Evolutionary conservation across 352 stramenopile genomes (phyloP), one percentile per base, ranked within the genome.

Genomic region (Globisporangium mamillatum): DNA sequence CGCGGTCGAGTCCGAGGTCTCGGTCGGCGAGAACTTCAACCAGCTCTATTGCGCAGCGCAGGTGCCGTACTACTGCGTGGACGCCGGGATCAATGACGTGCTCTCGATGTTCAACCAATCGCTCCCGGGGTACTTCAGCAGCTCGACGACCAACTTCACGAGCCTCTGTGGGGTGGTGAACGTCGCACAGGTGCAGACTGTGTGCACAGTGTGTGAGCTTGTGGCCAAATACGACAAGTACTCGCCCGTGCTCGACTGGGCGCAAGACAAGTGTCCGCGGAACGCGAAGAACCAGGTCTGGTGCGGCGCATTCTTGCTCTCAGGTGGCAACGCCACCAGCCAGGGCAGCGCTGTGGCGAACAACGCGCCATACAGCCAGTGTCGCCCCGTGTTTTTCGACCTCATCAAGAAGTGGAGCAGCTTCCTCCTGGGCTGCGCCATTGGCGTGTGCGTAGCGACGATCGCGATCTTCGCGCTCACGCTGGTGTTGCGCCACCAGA

Each of bases 21-120:
- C 80, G 5, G 62, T 95, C 4, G 86, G 80, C 50, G 50, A 68
- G 53, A 91, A 90, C 64, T 95, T 95, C 68, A 91, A 94, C 67
- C 56, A 82, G 56, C 81, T 93, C 60, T 94, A 94, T 72, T 95
- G 88, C 77, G 82, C 87, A 64, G 81, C 83, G 7, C 83, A 92
- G 73, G 78, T 95, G 56, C 76, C 84, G 44, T 91, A 93, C 68
- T 95, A 94, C 73, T 95, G 88, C 73, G 53, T 78, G 18, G 72
- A 82, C 24, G 74, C 81, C 3, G 68, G 70, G 3, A 68, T 86
- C 5, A 78, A 80, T 41, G 69, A 77, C 24, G 76, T 88, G 70
- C 75, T 89, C 18, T 63, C 66, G 38, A 80, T 85, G 72, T 90
- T 89, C 70, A 85, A 85, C 60, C 60, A 77, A 24, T 78, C 80